Base-by-base conservation (phyloP, 2,329 filamentous ascomycete species). In the Purpureocillium lavendulum region DNA sequence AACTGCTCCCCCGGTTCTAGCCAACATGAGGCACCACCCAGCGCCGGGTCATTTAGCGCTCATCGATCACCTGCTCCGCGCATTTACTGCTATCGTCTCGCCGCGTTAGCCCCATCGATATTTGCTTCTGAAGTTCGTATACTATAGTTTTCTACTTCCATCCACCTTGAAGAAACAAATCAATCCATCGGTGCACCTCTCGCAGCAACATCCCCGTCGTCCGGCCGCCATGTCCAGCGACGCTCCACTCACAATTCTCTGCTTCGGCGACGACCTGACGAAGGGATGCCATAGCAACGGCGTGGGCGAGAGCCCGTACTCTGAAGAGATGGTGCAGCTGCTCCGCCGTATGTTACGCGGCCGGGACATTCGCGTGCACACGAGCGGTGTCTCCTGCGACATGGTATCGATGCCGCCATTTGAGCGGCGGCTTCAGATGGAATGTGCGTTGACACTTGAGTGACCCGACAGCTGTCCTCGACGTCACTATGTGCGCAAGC, bases 241-340 rank as follows among this genome's bases (percentile, higher is more conserved):
- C 47, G 53, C 52, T 39, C 56, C 60, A 24, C 62, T 78, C 21
- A 65, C 69, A 50, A 70, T 82, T 51, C 69, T 82, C 44, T 81
- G 77, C 64, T 77, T 82, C 56, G 78, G 78, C 55, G 69, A 81
- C 65, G 80, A 75, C 30, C 69, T 84, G 34, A 82, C 79, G 6
- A 66, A 65, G 11, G 80, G 80, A 32, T 80, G 64, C 54, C 61
- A 65, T 24, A 38, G 46, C 42, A 59, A 48, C 34, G 73, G 71
- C 15, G 37, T 58, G 12, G 52, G 44, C 37, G 62, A 60, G 33
- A 66, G 75, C 43, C 76, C 80, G 0, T 84, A 83, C 59, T 65
- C 66, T 6, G 50, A 55, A 17, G 62, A 61, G 40, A 60, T 84
- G 12, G 50, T 61, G 43, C 52, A 67, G 38, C 65, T 64, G 42